Conservation (phyloP, 2,329 filamentous ascomycete genomes). For the Tolypocladium tropicale region DNA sequence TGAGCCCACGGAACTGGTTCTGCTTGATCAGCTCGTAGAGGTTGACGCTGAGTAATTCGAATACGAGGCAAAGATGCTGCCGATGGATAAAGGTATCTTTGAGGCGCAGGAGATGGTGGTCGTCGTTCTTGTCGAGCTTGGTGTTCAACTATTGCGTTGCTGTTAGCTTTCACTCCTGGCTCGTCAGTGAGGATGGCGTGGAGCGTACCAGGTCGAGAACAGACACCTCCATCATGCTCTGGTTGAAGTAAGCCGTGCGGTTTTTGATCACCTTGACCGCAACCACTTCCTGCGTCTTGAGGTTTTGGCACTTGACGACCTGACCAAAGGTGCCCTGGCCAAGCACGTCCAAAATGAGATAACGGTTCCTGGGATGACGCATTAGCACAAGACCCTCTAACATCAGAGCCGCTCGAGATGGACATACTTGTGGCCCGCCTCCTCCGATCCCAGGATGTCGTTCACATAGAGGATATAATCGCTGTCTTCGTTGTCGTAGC, state of each 20-base stretch:
- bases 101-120: conserved; percentile 86
- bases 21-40: conserved; percentile 98
- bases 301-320: conserved; percentile 96
- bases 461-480: conserved; percentile 99
- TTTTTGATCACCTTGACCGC: conserved; percentile 99
- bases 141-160: conserved; percentile 64
- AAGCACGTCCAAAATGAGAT: conserved; percentile 91
- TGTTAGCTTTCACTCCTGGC: conserved; percentile 12
- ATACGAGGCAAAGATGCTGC: conserved; percentile 92
- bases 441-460: conserved; percentile 94
- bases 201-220: conserved; percentile 76
- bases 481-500: conserved; percentile 97
- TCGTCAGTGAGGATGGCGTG: background rate
- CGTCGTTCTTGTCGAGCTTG: conserved; percentile 98
- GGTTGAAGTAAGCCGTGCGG: conserved; percentile 97
- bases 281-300: conserved; percentile 97
- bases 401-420: background rate
- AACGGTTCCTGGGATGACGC: conserved; percentile 61
- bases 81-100: conserved; percentile 98
- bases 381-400: background rate
- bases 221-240: conserved; percentile 99
- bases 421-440: conserved; percentile 87
- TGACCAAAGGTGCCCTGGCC: conserved; percentile 97
- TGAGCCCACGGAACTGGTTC: conserved; percentile 95
- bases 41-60: conserved; percentile 94